Percentiles rank a stretch among this genome's conserved stretches.
Conservation (phyloP, 1,284 basidiomycete genomes). For the Porodaedalea pini region DNA sequence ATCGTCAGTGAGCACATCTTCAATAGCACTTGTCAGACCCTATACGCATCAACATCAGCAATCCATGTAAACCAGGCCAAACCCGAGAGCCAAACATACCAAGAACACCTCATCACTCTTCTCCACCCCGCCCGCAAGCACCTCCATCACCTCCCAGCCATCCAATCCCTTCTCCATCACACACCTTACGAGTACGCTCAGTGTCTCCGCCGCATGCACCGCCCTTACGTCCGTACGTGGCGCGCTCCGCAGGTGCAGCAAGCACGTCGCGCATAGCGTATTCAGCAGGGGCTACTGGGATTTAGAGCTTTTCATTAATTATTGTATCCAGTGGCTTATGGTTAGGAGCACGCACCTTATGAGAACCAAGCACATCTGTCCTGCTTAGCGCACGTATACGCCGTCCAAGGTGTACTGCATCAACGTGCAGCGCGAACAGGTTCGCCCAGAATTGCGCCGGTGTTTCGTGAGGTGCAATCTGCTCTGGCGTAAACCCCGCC, state of each 20-base stretch:
- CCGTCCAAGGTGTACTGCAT: conserved; percentile 35
- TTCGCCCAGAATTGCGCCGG: conserved; percentile 45
- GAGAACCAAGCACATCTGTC: conserved; percentile 36
- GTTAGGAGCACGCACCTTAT: conserved; percentile 38
- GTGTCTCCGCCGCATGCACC: conserved; percentile 45
- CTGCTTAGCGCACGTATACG: conserved; percentile 37
- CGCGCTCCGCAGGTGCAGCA: conserved; percentile 36
- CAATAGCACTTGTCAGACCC: conserved; percentile 41
- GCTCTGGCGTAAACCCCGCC: conserved; percentile 38
- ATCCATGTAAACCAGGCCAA: background rate
- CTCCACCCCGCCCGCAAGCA: conserved; percentile 55
- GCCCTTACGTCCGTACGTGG: conserved; percentile 38
- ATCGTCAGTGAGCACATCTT: conserved; percentile 42
- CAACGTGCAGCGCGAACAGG: conserved; percentile 47
- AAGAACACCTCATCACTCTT: conserved; percentile 56
- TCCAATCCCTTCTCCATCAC: conserved; percentile 52
- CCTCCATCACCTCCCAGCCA: conserved; percentile 68
- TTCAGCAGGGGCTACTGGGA: conserved; percentile 51
- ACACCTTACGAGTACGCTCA: conserved; percentile 42
- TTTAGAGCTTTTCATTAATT: conserved; percentile 6
- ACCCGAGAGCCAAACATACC: conserved; percentile 34
- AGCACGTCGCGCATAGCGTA: conserved; percentile 43
- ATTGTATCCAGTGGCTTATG: no score
- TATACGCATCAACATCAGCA: background rate
- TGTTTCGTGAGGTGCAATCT: conserved; percentile 37